Evolutionary conservation across 2,329 filamentous ascomycete species (phyloP), one percentile per base, ranked within the genome.

Genomic region (Clonostachys byssicola): DNA sequence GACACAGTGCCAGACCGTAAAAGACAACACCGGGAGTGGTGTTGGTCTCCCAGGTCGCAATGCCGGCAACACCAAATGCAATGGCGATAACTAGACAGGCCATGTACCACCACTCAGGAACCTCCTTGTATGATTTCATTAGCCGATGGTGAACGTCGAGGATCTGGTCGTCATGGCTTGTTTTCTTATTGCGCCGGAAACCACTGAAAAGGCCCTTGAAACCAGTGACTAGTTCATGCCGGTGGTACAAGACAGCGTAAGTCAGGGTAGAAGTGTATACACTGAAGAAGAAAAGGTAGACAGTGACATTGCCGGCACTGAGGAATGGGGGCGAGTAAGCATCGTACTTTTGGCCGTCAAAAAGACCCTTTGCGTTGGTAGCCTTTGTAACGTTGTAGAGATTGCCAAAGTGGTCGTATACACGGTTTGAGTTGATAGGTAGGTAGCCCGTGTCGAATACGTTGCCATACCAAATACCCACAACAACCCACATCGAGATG

Each of bases 401-500:
- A 4, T 60, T 44, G 14, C 68, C 75, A 30, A 67, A 73, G 54
- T 76, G 73, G 51, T 80, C 74, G 51, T 65, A 78, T 20, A 77
- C 68, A 12, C 66, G 64, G 59, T 78, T 78, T 17, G 69, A 73
- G 62, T 74, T 77, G 63, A 79, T 74, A 33, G 72, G 72, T 23
- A 78, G 61, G 52, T 80, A 83, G 45, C 73, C 70, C 12, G 73
- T 76, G 60, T 79, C 77, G 65, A 76, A 85, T 2, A 76, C 62
- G 46, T 81, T 80, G 41, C 67, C 74, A 59, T 78, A 87, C 65
- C 81, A 84, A 9, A 86, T 57, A 23, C 65, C 77, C 3, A 78
- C 60, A 13, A 81, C 68, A 13, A 85, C 65, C 65, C 78, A 75
- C 54, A 75, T 73, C 40, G 73, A 77, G 34, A 78, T 52, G 12